Conservation (phyloP, 306 rosid species). For the Sphenostylis stenocarpa region DNA sequence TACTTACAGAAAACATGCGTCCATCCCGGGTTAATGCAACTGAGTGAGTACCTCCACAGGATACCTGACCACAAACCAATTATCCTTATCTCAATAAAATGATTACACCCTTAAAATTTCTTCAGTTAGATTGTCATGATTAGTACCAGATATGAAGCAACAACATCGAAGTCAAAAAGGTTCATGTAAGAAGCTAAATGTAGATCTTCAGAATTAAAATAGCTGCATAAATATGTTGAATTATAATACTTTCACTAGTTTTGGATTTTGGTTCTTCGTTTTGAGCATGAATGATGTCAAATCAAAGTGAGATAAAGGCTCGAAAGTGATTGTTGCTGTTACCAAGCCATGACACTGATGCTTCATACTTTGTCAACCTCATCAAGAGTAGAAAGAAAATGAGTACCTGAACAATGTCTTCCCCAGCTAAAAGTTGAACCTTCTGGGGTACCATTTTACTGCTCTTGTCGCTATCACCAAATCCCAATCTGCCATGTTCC, state of each 20-base stretch:
- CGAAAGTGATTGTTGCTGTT: not conserved
- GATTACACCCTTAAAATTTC: not conserved
- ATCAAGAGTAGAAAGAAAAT: not conserved
- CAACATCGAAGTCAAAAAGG: not conserved
- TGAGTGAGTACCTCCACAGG: constrained; percentile 98
- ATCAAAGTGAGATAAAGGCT: not conserved
- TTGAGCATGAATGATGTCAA: not conserved
- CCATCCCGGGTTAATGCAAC: constrained; percentile 89
- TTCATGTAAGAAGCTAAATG: not conserved
- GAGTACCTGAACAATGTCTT: constrained; percentile 91
- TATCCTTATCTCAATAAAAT: not conserved
- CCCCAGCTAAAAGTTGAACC: constrained; percentile 89
- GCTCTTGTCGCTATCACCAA: constrained; percentile 97
- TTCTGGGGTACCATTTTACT: constrained; percentile 97
- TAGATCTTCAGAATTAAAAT: constrained; percentile 16
- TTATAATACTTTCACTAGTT: not conserved
- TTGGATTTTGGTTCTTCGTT: not conserved
- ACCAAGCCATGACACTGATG: not conserved
- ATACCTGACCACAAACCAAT: constrained; percentile 54
- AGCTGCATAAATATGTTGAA: constrained; percentile 5
- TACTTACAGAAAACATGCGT: constrained; percentile 80
- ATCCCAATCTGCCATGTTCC: constrained; percentile 98
- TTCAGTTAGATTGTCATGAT: not conserved
- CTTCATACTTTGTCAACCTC: not conserved
- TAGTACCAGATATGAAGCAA: not conserved